A percentile compares a stretch with the other conserved stretches of the same genome.
These are phyloP conservation scores for Ustilago crameri DNA, from an alignment of 1,284 basidiomycete genomes.

Conservation along the genomic window DNA sequence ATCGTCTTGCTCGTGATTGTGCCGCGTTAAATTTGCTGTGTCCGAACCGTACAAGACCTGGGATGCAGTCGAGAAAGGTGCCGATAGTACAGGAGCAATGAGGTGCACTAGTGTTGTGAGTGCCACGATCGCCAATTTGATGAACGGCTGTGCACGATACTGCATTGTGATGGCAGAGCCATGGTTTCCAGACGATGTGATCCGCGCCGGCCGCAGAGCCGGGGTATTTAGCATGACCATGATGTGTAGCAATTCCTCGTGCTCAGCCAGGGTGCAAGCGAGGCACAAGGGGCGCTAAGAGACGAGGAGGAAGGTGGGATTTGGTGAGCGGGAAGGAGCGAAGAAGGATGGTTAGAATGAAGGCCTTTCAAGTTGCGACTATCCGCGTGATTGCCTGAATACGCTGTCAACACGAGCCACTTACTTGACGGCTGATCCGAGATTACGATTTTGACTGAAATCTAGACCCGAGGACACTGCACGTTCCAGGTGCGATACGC, in stretches of 20 bases:
- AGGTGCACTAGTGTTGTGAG: conserved; percentile 45
- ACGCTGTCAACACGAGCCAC: too few species aligned
- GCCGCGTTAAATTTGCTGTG: conserved; percentile 5
- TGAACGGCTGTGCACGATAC: conserved; percentile 39
- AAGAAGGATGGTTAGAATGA: background rate
- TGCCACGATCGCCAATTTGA: conserved; percentile 41
- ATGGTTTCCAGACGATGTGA: background rate
- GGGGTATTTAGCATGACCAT: conserved; percentile 1
- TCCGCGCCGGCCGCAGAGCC: conserved; percentile 6
- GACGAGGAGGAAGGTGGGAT: background rate
- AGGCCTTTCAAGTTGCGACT: too few species aligned
- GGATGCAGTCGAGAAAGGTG: conserved; percentile 18
- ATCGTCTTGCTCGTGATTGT: conserved; percentile 31
- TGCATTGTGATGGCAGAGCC: conserved; percentile 17
- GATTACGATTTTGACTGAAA: too few species aligned
- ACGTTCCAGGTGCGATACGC: too few species aligned
- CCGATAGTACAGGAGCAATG: conserved; percentile 34
- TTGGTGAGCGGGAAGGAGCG: background rate
- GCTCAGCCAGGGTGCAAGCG: background rate
- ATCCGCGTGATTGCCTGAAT: too few species aligned
- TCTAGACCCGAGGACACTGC: too few species aligned
- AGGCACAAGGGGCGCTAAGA: background rate
- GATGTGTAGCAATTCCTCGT: background rate
- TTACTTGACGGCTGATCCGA: too few species aligned
- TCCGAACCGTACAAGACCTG: conserved; percentile 4